Evolutionary conservation across 306 rosid species (phyloP).

Genomic region (Medicago lupulina): DNA sequence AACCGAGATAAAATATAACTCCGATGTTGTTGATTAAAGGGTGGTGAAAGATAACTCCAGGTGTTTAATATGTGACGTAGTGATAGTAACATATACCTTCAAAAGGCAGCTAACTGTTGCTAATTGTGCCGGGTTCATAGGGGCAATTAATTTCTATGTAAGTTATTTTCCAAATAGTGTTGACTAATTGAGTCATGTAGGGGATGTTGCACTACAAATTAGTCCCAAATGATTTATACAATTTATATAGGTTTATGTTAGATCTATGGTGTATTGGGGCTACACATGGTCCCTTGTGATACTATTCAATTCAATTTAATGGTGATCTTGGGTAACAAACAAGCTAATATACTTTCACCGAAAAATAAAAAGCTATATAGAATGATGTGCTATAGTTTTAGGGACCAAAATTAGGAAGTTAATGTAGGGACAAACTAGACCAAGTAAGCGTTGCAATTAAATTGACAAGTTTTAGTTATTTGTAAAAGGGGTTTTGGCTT

Average conservation of each 20-base stretch:
- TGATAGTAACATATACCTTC: slow-evolving; percentile 1
- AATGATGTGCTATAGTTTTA: slow-evolving; percentile 8
- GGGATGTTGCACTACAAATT: background rate
- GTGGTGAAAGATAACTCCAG: slow-evolving; percentile 18
- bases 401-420: slow-evolving; percentile 24
- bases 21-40: background rate
- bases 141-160: slow-evolving; percentile 7
- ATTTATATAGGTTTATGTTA: background rate
- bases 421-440: slow-evolving; percentile 23
- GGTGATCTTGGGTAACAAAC: background rate
- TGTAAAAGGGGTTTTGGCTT: slow-evolving; percentile 15
- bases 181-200: slow-evolving; percentile 4
- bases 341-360: background rate
- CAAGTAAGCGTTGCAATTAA: slow-evolving; percentile 17
- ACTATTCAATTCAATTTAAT: background rate
- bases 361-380: background rate
- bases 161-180: slow-evolving; percentile 3
- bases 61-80: slow-evolving; percentile 17
- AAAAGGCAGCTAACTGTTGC: background rate
- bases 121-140: slow-evolving; percentile 27
- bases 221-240: background rate
- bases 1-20: background rate
- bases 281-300: slow-evolving; percentile 2
- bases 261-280: background rate
- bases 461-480: slow-evolving; percentile 12